Base-by-base conservation (phyloP, 768 basidiomycete genomes). In the Amanita inopinata region DNA sequence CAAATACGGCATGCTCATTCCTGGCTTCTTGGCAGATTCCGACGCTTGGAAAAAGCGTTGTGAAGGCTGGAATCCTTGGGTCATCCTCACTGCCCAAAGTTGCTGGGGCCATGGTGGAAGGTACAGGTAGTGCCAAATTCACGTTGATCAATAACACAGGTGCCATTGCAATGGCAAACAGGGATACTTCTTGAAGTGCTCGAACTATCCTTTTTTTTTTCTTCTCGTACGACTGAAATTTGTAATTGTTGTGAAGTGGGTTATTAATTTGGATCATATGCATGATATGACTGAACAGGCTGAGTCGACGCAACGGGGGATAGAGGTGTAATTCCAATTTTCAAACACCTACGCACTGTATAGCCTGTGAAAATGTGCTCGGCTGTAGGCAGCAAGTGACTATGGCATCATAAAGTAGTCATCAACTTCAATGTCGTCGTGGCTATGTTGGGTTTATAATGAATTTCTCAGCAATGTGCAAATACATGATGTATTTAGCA, bases 91-190 rank as follows among this genome's bases (percentile, higher is more conserved):
- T 85, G 7, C 71, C 76, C 0, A 32, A 69, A 12, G 56, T 56
- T 14, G 69, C 66, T 0, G 54, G 59, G 1, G 70, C 78, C 2
- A 59, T 58, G 10, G 65, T 69, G 51, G 63, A 47, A 20, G 69
- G 63, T 2, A 54, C 56, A 30, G 61, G 61, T 1, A 68, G 52
- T 5, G 56, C 58, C 0, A 54, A 51, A 34, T 83, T 74, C 46
- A 80, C 76, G 1, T n/a, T 74, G n/a, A 64, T 85, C 33, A 55
- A 53, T 4, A 84, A 83, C 51, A 52, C 62, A 20, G 76, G 73
- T 23, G 67, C 76, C 4, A 42, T 66, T 33, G 60, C 59, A 35
- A 56, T 80, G 25, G 71, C 66, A 5, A 58, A 59, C 19, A 31
- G 39, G 8, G 48, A 53, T 11, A 48, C 24, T n/a, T n/a, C 24